Evolutionary conservation across 495 filamentous ascomycete species (phyloP).

Genomic region (Usnea hakonensis): DNA sequence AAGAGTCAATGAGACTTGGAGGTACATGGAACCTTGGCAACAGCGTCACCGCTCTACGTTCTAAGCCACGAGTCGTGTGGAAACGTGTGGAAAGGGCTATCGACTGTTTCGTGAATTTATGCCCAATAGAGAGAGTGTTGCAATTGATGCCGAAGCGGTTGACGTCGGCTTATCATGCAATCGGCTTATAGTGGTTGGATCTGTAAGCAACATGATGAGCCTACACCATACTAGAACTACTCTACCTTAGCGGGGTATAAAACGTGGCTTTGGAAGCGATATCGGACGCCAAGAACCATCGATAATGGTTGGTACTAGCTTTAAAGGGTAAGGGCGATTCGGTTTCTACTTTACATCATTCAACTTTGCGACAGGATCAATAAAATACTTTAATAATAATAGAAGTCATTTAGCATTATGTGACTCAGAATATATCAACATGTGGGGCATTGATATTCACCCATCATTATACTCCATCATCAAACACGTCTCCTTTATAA

Average conservation of each 20-base stretch:
- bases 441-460: neutral
- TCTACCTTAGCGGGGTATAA: too few relatives aligned
- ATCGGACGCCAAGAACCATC: constrained; percentile 4
- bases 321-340: neutral
- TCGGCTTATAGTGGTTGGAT: neutral
- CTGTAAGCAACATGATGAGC: neutral
- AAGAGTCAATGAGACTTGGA: neutral
- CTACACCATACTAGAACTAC: too few relatives aligned
- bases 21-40: neutral
- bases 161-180: neutral
- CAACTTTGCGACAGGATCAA: neutral
- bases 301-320: neutral
- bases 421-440: constrained; percentile 2
- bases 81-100: too few relatives aligned
- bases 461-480: neutral
- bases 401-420: neutral
- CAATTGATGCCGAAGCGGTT: neutral
- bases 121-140: neutral
- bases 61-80: neutral
- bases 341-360: neutral
- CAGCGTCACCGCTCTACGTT: neutral
- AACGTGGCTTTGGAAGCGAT: constrained; percentile 4
- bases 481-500: neutral
- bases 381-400: too few relatives aligned
- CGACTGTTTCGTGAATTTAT: neutral